Conservation (phyloP, 2,329 filamentous ascomycete species). For the Amesomyces nigricolor region DNA sequence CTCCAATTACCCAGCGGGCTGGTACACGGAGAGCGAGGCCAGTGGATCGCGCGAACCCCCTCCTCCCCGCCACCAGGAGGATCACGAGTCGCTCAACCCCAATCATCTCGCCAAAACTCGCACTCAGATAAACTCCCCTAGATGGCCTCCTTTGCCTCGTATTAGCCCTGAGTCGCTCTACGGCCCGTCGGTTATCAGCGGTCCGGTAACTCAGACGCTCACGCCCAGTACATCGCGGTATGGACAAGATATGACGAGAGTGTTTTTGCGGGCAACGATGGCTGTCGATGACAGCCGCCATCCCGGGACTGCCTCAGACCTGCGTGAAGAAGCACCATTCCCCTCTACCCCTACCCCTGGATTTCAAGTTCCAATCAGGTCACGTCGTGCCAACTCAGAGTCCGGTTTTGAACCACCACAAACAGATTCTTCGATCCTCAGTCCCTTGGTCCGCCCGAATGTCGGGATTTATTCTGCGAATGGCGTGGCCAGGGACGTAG, state of each 20-base stretch:
- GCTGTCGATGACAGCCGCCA: background rate
- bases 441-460: background rate
- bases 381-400: background rate
- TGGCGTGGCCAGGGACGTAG: too few relatives aligned
- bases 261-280: too few relatives aligned
- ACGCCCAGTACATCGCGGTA: constrained; percentile 5
- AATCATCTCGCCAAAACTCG: too few relatives aligned
- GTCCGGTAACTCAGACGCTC: constrained; percentile 3
- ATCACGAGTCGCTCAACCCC: background rate
- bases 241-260: background rate
- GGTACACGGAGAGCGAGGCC: background rate
- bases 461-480: too few relatives aligned
- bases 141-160: background rate
- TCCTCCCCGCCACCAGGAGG: background rate
- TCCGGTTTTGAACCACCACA: background rate
- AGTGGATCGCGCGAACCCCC: too few relatives aligned
- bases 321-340: background rate
- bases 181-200: constrained; percentile 1
- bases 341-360: background rate
- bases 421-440: constrained; percentile 13
- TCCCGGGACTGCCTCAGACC: background rate
- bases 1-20: background rate
- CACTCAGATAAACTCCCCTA: background rate
- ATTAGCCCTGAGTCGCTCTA: background rate
- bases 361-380: background rate